These are phyloP conservation scores for Phytomonas francai DNA, from an alignment of 208 protist species.

Conservation along the genomic window DNA sequence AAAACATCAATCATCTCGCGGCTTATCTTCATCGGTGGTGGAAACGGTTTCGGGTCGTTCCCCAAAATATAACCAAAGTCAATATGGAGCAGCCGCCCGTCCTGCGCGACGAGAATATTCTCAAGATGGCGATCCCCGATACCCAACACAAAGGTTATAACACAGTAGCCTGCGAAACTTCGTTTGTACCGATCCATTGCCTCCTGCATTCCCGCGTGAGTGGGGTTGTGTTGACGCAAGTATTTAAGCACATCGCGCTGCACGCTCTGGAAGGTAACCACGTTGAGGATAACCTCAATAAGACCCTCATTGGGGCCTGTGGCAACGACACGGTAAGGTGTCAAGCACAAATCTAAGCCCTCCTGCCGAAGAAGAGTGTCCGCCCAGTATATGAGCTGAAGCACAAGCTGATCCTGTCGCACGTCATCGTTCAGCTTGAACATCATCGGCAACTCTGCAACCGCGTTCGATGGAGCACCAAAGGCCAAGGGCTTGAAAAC, in stretches of 20 bases:
- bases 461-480: not conserved
- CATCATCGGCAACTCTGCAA: conserved; percentile 45
- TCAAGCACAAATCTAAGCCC: conserved; percentile 91
- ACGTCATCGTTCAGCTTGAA: conserved; percentile 95
- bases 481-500: conserved; percentile 10
- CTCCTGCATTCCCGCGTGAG: conserved; percentile 34
- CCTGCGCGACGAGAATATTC: conserved; percentile 92
- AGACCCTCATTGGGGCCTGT: conserved; percentile 72
- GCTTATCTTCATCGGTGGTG: conserved; percentile 95
- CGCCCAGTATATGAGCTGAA: conserved; percentile 89
- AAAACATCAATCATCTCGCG: conserved; percentile 87
- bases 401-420: conserved; percentile 96
- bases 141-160: conserved; percentile 96
- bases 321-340: conserved; percentile 90
- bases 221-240: conserved; percentile 69
- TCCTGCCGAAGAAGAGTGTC: conserved; percentile 89
- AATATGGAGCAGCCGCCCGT: conserved; percentile 95
- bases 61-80: conserved; percentile 98
- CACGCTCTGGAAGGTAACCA: conserved; percentile 72
- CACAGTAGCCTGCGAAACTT: conserved; percentile 95
- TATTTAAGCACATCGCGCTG: conserved; percentile 66
- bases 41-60: conserved; percentile 95
- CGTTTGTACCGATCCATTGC: conserved; percentile 93
- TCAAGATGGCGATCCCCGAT: conserved; percentile 96
- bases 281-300: conserved; percentile 79